Evolutionary conservation across 495 filamentous ascomycete genomes (phyloP).

Genomic region (Cetradonia linearis): DNA sequence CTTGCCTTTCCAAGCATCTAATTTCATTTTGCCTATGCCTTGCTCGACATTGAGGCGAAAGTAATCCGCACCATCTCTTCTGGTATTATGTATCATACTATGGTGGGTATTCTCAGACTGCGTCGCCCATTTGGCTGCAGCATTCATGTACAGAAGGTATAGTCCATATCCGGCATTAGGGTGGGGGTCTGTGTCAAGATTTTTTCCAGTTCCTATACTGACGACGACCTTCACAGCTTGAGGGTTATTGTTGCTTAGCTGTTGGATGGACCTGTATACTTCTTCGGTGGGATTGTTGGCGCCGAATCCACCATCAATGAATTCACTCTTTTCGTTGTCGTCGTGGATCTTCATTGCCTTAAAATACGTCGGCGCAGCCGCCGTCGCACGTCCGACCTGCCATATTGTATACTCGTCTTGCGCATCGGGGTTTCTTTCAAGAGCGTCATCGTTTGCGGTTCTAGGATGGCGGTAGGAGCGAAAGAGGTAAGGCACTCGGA

Average conservation of each 20-base stretch:
- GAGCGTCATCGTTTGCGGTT: neutral
- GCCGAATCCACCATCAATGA: constrained; percentile 25
- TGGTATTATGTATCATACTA: neutral
- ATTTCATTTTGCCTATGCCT: constrained; percentile 20
- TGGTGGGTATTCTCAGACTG: constrained; percentile 15
- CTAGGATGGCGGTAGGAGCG: constrained; percentile 16
- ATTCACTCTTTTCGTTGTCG: constrained; percentile 16
- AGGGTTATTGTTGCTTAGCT: constrained; percentile 11
- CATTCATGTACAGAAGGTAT: constrained; percentile 5
- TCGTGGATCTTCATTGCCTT: constrained; percentile 27
- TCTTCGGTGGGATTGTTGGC: constrained; percentile 28
- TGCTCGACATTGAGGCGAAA: constrained; percentile 18
- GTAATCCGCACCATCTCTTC: neutral
- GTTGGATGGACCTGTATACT: constrained; percentile 18
- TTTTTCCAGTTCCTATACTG: constrained; percentile 27
- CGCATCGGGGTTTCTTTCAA: constrained; percentile 26
- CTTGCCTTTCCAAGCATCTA: constrained; percentile 17
- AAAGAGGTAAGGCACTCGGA: constrained; percentile 12
- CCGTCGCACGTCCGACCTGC: constrained; percentile 42
- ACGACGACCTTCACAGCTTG: constrained; percentile 18
- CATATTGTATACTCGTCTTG: constrained; percentile 33
- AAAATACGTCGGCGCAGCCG: constrained; percentile 44
- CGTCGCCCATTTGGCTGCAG: constrained; percentile 14
- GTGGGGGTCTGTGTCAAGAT: neutral
- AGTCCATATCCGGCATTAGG: neutral